Base-by-base conservation (phyloP, 345 rosid species). In the Arabis alpina region DNA sequence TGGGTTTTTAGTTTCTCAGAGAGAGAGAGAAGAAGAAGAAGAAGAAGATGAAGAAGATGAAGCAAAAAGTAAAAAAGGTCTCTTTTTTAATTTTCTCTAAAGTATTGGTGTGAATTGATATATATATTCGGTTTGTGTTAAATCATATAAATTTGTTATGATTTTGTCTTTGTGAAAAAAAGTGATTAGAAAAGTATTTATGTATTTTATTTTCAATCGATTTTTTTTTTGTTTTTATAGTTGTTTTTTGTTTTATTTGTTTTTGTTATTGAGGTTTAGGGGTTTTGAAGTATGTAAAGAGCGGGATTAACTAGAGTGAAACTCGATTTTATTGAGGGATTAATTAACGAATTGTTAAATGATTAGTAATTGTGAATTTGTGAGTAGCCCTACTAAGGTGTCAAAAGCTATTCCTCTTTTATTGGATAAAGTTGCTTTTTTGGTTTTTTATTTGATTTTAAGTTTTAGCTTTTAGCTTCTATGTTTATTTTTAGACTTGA, bases 81-180 rank as follows among this genome's bases (percentile, higher is more conserved):
- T 8, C 10, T 37, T 41, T 10, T 8, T 42, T 58, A 5, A 6
- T 34, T 59, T 16, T 12, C 61, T 43, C 23, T 30, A 52, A 52
- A 72, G 43, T 19, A 64, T 48, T 27, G 36, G 54, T 44, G 36
- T 23, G 19, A 11, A 11, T 32, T 28, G 2, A 6, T 34, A 5
- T 1, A 6, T 34, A 34, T 34, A 34, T 48, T 10, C 13, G 53
- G 24, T 51, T 47, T 58, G 57, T 9, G 57, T 57, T 57, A 69
- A 58, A 56, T 68, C 55, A 19, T 45, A 55, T 54, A 67, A 52
- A n/a, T 40, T 65, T 51, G 59, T 24, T 51, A 51, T 51, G 57
- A 64, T 64, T 65, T 53, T 64, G 57, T 49, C 10, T 37, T 39
- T 19, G 23, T 61, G 30, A 27, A 3, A 27, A 27, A 28, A 28